A percentile compares a stretch with the other conserved stretches of the same genome.
phyloP scores from a whole-genome alignment of 2,329 filamentous ascomycete species.

The Aspergillus aculeatinus region DNA sequence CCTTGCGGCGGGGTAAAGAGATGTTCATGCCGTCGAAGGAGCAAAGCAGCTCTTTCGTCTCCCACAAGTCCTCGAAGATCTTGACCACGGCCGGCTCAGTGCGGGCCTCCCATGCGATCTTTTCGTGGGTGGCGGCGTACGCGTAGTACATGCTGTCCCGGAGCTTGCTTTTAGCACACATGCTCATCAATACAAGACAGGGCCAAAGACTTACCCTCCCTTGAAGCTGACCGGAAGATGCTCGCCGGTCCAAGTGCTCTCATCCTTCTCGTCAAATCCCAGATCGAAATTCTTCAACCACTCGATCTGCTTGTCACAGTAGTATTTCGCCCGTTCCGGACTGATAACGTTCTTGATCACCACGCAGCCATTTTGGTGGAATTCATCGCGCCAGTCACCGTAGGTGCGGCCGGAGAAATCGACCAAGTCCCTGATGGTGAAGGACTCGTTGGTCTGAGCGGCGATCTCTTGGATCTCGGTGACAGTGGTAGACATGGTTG shows the following conservation, averaged over 20 bases:
- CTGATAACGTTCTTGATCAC: conserved; percentile 30
- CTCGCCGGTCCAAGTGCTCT: conserved; percentile 42
- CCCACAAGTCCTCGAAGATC: conserved; percentile 45
- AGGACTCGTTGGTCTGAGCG: conserved; percentile 11
- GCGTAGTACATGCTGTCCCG: conserved; percentile 36
- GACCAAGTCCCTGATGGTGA: conserved; percentile 12
- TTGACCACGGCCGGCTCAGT: conserved; percentile 41
- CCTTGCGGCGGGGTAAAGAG: conserved; percentile 40
- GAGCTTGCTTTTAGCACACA: too few species aligned
- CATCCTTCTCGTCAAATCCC: conserved; percentile 39
- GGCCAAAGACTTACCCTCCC: not conserved
- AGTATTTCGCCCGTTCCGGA: conserved; percentile 19
- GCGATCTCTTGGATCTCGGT: conserved; percentile 8
- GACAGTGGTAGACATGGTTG: conserved; percentile 17
- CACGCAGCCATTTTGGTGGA: conserved; percentile 43
- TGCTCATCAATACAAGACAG: too few species aligned
- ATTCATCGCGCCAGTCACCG: conserved; percentile 46
- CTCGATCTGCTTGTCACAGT: conserved; percentile 23
- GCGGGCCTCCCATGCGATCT: conserved; percentile 44
- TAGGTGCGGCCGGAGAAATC: conserved; percentile 18
- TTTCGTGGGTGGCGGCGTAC: conserved; percentile 42
- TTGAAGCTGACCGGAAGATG: conserved; percentile 40
- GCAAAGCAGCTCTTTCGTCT: conserved; percentile 23
- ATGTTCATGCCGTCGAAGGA: conserved; percentile 41
- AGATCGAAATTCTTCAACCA: conserved; percentile 43